Percentiles rank a stretch among this genome's conserved stretches.
Evolutionary conservation across 768 basidiomycete genomes (phyloP).

Genomic region (Rhodocollybia butyracea): DNA sequence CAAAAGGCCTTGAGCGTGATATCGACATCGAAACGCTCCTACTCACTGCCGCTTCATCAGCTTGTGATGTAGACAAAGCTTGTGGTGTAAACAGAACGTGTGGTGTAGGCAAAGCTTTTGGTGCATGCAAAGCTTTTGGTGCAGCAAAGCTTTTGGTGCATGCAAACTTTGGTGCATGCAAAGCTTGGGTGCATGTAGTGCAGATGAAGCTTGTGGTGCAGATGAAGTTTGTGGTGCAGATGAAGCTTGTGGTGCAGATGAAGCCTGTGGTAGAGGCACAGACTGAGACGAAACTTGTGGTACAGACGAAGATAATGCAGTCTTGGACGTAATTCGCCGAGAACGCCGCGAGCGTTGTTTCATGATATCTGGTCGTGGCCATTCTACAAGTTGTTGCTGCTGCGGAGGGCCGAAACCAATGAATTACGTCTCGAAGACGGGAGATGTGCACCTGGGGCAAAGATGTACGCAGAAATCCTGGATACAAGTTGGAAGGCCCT

Average conservation of each 20-base stretch:
- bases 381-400: constrained; percentile 40
- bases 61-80: background rate
- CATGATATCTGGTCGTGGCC: constrained; percentile 47
- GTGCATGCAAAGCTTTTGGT: too few relatives aligned
- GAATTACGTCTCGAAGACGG: too few relatives aligned
- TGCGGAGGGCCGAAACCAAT: too few relatives aligned
- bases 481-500: background rate
- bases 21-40: constrained; percentile 5
- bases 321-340: constrained; percentile 20
- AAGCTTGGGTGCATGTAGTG: too few relatives aligned
- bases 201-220: too few relatives aligned
- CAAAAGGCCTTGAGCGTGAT: constrained; percentile 28
- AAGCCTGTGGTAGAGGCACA: background rate
- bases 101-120: too few relatives aligned
- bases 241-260: too few relatives aligned
- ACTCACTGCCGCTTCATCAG: constrained; percentile 12
- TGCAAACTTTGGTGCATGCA: too few relatives aligned
- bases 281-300: background rate
- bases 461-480: constrained; percentile 10
- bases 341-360: constrained; percentile 28
- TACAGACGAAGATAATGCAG: constrained; percentile 7
- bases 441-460: constrained; percentile 17
- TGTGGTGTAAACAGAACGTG: too few relatives aligned
- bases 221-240: too few relatives aligned
- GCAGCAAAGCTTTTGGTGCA: too few relatives aligned